Evolutionary conservation across 805 yeast genomes (phyloP), one percentile per base, ranked within the genome.

Genomic region (Wickerhamiella brachini): DNA sequence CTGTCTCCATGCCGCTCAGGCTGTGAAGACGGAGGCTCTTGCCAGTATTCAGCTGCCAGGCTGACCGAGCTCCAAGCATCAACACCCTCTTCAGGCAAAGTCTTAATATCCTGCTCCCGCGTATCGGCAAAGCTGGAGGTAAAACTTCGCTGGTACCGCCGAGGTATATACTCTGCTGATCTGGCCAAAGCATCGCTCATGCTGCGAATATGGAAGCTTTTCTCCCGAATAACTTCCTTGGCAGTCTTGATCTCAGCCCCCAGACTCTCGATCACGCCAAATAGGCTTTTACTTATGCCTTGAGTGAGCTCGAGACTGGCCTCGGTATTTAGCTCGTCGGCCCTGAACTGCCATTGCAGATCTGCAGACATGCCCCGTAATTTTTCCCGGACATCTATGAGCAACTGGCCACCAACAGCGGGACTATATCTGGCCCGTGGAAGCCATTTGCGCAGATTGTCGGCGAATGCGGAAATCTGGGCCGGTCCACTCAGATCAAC

Each of bases 131-230:
- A 37, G n/a, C 41, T 37, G 13, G 41, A 15, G 13, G 12, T 29
- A 42, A 41, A 42, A 31, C 26, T 29, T 6, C n/a, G 24, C 15
- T n/a, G 39, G 15, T 42, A 42, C 9, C 42, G 38, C 17, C 41
- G 41, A 6, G 50, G 50, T 6, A 29, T 22, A 21, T 48, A 48
- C 15, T 15, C 29, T 12, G 45, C 26, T 13, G 50, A 24, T 8
- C 50, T 20, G 15, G 41, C 41, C 21, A 26, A 6, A n/a, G 50
- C 45, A 10, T 48, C 50, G 18, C 22, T 23, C 46, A 42, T 24
- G 15, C 38, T 29, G 3, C 50, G 39, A 13, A 48, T 48, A 39
- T 48, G 50, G 26, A 38, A 48, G 31, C 38, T 42, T 42, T 48
- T 48, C 20, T 42, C 45, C 5, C 44, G 42, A 29, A 18, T 17